Percentiles rank a stretch among this genome's conserved stretches.
Conservation (phyloP, 148 eudicot genomes). For the Rhododendron ferrugineum region DNA sequence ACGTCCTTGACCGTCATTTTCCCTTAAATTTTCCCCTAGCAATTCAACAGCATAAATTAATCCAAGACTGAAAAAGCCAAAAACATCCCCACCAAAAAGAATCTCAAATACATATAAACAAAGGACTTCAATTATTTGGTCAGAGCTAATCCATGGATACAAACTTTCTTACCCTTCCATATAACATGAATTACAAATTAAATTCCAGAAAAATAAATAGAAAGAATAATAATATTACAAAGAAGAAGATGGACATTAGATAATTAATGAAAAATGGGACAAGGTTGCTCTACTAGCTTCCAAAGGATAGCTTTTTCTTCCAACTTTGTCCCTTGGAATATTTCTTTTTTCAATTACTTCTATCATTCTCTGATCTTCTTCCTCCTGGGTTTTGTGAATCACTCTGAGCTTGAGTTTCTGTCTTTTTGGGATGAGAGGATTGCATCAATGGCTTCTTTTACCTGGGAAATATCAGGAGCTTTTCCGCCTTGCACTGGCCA, state of each 20-base stretch:
- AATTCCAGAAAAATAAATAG: background rate
- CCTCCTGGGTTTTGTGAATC: background rate
- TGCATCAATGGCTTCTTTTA: slow-evolving; percentile 87
- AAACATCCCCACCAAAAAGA: background rate
- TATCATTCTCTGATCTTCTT: background rate
- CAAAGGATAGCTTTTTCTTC: slow-evolving; percentile 9
- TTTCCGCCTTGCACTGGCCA: slow-evolving; percentile 90
- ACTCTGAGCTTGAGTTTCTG: slow-evolving; percentile 40
- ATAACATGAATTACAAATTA: background rate
- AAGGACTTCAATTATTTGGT: slow-evolving; percentile 2
- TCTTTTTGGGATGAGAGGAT: slow-evolving; percentile 71
- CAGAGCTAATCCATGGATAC: background rate
- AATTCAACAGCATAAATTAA: background rate
- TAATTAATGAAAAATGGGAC: background rate
- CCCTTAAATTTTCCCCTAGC: too few species aligned
- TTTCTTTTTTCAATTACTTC: background rate
- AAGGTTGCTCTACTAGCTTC: slow-evolving; percentile 1
- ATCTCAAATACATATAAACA: background rate
- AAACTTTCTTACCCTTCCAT: background rate
- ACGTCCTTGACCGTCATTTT: too few species aligned
- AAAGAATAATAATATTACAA: background rate
- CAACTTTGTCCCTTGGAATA: background rate
- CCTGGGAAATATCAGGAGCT: slow-evolving; percentile 83
- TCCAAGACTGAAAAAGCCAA: too few species aligned
- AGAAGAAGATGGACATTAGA: background rate